Evolutionary conservation across 2,329 filamentous ascomycete genomes (phyloP), one percentile per base, ranked within the genome.

Genomic region (Alternaria triticimaculans): DNA sequence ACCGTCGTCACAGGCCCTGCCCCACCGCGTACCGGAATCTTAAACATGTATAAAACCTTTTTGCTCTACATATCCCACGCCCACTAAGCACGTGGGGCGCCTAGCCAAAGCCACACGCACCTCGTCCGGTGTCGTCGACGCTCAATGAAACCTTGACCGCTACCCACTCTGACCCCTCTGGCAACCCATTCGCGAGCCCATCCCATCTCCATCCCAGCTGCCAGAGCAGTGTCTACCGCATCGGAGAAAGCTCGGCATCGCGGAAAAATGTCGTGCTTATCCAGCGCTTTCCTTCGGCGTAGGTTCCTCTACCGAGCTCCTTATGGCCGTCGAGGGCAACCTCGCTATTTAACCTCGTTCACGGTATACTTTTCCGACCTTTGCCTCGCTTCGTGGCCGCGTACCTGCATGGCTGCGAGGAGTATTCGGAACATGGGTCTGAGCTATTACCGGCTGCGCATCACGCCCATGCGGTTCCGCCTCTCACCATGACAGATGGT

Each of bases 281-380:
- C 20, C 37, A 54, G 60, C 72, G 73, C 68, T 74, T 75, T 75
- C 69, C 72, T 71, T 74, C 73, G 73, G 72, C 68, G 62, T 58
- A 67, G 62, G 12, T 8, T 10, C 33, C 12, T 37, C 28, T 51
- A 51, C 66, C 70, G 68, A 71, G 60, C 57, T 58, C 58, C 60
- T 55, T 45, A 48, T n/a, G 30, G 12, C 51, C 55, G 9, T 21
- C 46, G 33, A 53, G 45, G 50, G n/a, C 50, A 45, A 28, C 33
- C 44, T 41, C 61, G 64, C 61, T 37, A 58, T 45, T 50, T 21
- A 46, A 48, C 45, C 54, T 50, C 54, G 20, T 55, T 61, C 60
- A n/a, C 26, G 57, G 49, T 28, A 61, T 49, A 37, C 51, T 43
- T 62, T 62, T 58, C 64, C 64, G 55, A 55, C 37, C 58, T 55